phyloP scores from a whole-genome alignment of 139 green algal species.

The Chloropicon primus region DNA sequence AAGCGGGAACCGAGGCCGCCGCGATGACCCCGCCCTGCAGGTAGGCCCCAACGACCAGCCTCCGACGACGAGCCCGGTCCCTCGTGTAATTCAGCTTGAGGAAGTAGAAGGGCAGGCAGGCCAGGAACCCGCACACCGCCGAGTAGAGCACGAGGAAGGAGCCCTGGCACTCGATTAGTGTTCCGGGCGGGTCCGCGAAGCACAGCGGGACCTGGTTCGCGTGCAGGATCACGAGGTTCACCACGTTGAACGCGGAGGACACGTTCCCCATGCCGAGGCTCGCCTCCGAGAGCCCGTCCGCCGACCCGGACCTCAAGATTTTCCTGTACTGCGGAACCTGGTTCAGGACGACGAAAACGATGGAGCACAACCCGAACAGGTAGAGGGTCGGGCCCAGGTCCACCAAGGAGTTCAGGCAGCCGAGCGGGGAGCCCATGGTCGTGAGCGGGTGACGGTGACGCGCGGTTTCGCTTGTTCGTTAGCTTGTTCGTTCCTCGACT shows the following conservation, averaged over 20 bases:
- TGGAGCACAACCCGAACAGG: neutral
- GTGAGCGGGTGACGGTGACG: too few relatives aligned
- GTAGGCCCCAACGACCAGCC: neutral
- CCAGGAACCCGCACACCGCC: neutral
- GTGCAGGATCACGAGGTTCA: neutral
- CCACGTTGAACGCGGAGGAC: neutral
- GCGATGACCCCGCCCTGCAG: neutral
- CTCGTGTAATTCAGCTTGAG: neutral
- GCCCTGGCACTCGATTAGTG: neutral
- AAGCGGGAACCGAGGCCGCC: neutral
- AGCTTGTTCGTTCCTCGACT: too few relatives aligned
- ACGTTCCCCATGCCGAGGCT: neutral
- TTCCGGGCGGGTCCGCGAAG: neutral
- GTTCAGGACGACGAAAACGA: neutral
- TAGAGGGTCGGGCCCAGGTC: neutral
- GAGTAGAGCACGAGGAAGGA: neutral
- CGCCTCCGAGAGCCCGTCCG: neutral
- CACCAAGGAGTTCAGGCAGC: neutral
- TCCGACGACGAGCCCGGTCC: neutral
- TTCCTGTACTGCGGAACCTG: neutral
- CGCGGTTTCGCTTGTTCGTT: too few relatives aligned
- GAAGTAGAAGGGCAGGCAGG: neutral
- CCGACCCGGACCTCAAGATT: neutral
- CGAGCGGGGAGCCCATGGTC: neutral
- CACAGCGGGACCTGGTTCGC: neutral